Evolutionary conservation across 2,329 filamentous ascomycete species (phyloP), one percentile per base, ranked within the genome.

Genomic region (Cladosporium austrohemisphaericum): DNA sequence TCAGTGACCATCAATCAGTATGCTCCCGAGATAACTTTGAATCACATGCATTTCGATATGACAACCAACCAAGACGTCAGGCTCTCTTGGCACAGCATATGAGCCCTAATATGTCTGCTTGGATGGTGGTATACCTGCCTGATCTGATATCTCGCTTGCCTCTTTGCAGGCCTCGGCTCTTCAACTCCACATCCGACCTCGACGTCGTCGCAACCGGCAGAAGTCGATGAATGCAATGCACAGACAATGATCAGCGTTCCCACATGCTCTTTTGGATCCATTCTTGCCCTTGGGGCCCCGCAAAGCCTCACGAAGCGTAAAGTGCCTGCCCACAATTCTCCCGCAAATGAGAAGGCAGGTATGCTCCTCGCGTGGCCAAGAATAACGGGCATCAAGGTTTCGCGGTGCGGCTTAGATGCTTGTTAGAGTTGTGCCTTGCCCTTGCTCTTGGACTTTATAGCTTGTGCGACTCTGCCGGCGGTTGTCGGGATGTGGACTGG

Each of bases 401-500:
- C 22, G 1, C 9, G 4, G 23, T 5, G 20, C 18, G 4, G 1
- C 9, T 28, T 14, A 7, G n/a, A 7, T 13, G 37, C 37, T 40
- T n/a, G n/a, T n/a, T n/a, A n/a, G n/a, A n/a, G n/a, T n/a, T n/a
- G n/a, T n/a, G n/a, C n/a, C n/a, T n/a, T n/a, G n/a, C n/a, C n/a
- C n/a, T n/a, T n/a, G n/a, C n/a, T n/a, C n/a, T 40, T 26, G n/a
- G 9, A 16, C 13, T 16, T 25, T 8, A 40, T 13, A 26, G 36
- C 36, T 23, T 16, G 37, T 23, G 25, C 37, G 37, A 40, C n/a
- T n/a, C n/a, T n/a, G n/a, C n/a, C n/a, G 37, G 22, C 37, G 18
- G 13, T 16, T 36, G 25, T 40, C 37, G 37, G 37, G 37, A 40
- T 26, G 37, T 40, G 37, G 37, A 19, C 37, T 28, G 37, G n/a